Percentiles rank a stretch among this genome's conserved stretches.
phyloP scores from a whole-genome alignment of 2,329 filamentous ascomycete species.

The Microsporum audouinii region DNA sequence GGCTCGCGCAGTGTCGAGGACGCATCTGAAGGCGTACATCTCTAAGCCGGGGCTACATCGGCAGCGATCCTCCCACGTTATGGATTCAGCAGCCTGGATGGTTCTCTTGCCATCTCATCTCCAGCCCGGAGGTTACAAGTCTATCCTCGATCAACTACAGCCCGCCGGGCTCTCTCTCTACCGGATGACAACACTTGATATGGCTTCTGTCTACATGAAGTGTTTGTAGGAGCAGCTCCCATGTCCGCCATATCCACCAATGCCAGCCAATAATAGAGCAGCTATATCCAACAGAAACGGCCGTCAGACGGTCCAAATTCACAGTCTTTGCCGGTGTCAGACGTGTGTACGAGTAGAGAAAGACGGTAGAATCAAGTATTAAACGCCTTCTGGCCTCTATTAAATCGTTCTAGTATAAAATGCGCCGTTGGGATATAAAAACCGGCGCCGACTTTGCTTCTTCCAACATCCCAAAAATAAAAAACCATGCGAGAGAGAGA shows the following conservation, averaged over 20 bases:
- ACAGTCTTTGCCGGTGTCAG: background rate
- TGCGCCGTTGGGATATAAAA: background rate
- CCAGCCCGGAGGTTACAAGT: too few species aligned
- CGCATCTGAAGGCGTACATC: background rate
- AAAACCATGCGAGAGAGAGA: too few species aligned
- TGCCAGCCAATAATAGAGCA: background rate
- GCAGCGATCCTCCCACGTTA: background rate
- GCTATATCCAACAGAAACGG: background rate
- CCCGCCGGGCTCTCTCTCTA: too few species aligned
- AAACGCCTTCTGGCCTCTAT: background rate
- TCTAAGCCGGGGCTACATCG: background rate
- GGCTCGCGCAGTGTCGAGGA: background rate
- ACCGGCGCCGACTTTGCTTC: too few species aligned
- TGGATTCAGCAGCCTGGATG: background rate
- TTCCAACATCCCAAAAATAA: too few species aligned
- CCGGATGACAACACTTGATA: background rate
- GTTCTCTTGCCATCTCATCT: background rate
- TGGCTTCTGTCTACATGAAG: too few species aligned
- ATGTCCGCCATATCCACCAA: background rate
- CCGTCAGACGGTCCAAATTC: background rate
- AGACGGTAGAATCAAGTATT: background rate
- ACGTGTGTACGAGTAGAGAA: background rate
- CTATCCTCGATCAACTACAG: too few species aligned
- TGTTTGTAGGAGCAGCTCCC: background rate
- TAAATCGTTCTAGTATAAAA: background rate